These are phyloP conservation scores for Lentinula boryana DNA, from an alignment of 768 basidiomycete species.

Conservation along the genomic window DNA sequence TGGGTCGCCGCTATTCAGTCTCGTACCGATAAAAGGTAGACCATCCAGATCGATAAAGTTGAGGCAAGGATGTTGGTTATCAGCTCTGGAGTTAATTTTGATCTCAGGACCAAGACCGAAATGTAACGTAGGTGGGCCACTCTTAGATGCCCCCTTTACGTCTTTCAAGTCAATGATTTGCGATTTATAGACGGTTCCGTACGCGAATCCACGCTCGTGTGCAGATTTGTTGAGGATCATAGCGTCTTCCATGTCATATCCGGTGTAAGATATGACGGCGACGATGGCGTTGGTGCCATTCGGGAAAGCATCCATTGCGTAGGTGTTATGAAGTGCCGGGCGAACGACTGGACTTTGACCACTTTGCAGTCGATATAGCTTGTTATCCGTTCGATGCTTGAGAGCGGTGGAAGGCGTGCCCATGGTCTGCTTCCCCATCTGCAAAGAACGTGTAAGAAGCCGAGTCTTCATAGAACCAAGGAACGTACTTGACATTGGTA, in stretches of 20 bases:
- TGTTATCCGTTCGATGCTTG: conserved; percentile 94
- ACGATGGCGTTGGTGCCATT: conserved; percentile 98
- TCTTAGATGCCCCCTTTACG: conserved; percentile 57
- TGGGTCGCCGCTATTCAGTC: conserved; percentile 67
- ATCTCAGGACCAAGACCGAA: conserved; percentile 86
- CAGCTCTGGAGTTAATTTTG: conserved; percentile 32
- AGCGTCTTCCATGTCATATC: conserved; percentile 99
- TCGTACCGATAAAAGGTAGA: conserved; percentile 70
- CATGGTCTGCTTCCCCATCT: conserved; percentile 99
- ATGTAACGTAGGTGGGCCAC: conserved; percentile 65
- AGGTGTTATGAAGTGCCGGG: conserved; percentile 84
- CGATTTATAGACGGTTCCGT: conserved; percentile 95
- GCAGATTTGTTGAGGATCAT: conserved; percentile 99
- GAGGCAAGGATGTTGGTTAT: conserved; percentile 33
- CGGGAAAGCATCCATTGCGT: conserved; percentile 98
- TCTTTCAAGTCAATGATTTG: conserved; percentile 88
- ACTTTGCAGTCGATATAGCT: conserved; percentile 91
- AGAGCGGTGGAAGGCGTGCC: conserved; percentile 94
- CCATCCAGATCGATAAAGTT: conserved; percentile 77
- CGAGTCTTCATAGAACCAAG: background rate
- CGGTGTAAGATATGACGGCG: conserved; percentile 99
- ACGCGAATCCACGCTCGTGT: conserved; percentile 95
- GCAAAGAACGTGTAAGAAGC: background rate
- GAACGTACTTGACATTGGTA: conserved; percentile 80
- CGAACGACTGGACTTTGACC: conserved; percentile 95